phyloP scores from a whole-genome alignment of 345 rosid genomes.

The Eutrema yunnanense region DNA sequence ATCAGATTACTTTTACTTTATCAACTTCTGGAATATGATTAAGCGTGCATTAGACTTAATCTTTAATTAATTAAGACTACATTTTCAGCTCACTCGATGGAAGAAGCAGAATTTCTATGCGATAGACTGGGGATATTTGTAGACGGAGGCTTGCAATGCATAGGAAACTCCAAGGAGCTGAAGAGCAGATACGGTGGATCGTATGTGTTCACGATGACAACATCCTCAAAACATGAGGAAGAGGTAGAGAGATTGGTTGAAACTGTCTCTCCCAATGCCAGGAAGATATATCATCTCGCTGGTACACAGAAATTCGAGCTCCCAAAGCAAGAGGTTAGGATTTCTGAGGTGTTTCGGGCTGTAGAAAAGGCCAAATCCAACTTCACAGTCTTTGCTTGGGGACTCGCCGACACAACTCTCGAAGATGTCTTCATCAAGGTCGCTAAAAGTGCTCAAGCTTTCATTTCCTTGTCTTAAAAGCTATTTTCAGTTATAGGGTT shows the following conservation, averaged over 20 bases:
- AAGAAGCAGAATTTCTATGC: slow-evolving; percentile 92
- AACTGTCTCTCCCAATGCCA: slow-evolving; percentile 53
- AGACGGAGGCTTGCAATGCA: slow-evolving; percentile 78
- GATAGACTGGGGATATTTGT: slow-evolving; percentile 86
- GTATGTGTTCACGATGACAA: slow-evolving; percentile 79
- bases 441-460: slow-evolving; percentile 45
- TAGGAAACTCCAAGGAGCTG: slow-evolving; percentile 84
- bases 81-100: slow-evolving; percentile 74
- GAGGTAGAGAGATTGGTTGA: slow-evolving; percentile 60
- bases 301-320: slow-evolving; percentile 98
- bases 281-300: slow-evolving; percentile 59
- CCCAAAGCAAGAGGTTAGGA: slow-evolving; percentile 68
- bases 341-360: slow-evolving; percentile 48
- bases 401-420: slow-evolving; percentile 80
- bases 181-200: slow-evolving; percentile 88
- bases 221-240: slow-evolving; percentile 47
- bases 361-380: slow-evolving; percentile 58
- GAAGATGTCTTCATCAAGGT: slow-evolving; percentile 89
- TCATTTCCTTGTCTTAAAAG: slow-evolving; percentile 30
- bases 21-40: not conserved
- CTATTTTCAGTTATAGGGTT: not conserved
- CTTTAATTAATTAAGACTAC: not conserved
- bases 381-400: slow-evolving; percentile 89
- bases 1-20: not conserved
- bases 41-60: not conserved